These are phyloP conservation scores for Annulohypoxylon nitens DNA, from an alignment of 495 filamentous ascomycete genomes.

Conservation along the genomic window DNA sequence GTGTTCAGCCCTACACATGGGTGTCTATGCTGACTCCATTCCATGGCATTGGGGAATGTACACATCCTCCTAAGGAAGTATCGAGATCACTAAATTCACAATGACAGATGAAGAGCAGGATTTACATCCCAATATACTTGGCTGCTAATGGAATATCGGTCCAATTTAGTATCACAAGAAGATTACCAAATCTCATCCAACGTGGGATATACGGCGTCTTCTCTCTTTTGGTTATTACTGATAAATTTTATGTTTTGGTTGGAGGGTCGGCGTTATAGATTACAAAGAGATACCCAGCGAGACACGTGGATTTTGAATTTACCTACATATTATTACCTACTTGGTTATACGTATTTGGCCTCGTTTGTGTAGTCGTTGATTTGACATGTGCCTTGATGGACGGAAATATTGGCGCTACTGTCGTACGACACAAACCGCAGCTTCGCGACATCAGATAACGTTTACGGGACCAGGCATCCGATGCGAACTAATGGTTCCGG, in stretches of 20 bases:
- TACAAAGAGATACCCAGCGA: conserved; percentile 33
- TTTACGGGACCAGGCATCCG: neutral
- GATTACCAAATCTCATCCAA: neutral
- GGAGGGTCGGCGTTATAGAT: conserved; percentile 16
- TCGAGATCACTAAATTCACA: neutral
- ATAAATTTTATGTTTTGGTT: conserved; percentile 10
- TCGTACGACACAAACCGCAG: neutral
- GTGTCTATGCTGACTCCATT: neutral
- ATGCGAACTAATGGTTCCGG: neutral
- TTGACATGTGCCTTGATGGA: neutral
- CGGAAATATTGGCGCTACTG: neutral
- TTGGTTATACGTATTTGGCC: neutral
- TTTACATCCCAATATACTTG: neutral
- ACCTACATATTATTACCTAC: neutral
- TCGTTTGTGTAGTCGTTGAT: neutral
- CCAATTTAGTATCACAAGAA: neutral
- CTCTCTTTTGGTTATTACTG: neutral
- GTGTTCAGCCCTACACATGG: neutral
- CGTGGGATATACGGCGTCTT: neutral
- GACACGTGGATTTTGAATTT: conserved; percentile 22
- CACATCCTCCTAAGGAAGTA: neutral
- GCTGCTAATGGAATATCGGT: neutral
- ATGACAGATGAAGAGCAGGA: neutral
- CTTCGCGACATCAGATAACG: neutral
- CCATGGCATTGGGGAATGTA: neutral